These are phyloP conservation scores for Chlorella sorokiniana DNA, from an alignment of 139 green algal species.

Conservation along the genomic window DNA sequence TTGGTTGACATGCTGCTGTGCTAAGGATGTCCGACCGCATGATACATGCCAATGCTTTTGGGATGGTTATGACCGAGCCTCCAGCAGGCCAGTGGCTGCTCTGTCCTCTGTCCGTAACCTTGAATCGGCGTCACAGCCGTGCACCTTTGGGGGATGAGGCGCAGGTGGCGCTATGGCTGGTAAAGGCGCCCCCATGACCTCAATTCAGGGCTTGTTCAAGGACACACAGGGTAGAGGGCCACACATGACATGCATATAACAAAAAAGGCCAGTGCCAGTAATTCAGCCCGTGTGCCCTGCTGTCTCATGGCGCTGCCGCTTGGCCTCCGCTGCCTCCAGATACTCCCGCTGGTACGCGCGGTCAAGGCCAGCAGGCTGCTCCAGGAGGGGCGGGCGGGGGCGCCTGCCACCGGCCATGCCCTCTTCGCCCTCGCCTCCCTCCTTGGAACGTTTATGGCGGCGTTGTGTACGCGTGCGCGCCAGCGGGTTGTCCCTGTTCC, in stretches of 20 bases:
- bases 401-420: neutral
- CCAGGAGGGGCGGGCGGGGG: neutral
- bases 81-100: no score
- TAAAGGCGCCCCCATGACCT: no score
- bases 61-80: no score
- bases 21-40: no score
- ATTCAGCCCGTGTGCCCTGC: neutral
- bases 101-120: no score
- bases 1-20: no score
- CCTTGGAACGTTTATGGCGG: neutral
- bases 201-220: no score
- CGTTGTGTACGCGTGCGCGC: slow-evolving; percentile 9
- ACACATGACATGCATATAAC: neutral
- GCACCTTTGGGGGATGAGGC: no score
- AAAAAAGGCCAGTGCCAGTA: neutral
- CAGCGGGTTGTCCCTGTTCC: slow-evolving; percentile 32
- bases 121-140: no score
- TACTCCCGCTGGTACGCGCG: slow-evolving; percentile 53
- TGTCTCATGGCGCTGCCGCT: slow-evolving; percentile 30
- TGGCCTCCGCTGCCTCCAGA: slow-evolving; percentile 37
- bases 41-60: no score
- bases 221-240: no score
- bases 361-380: slow-evolving; percentile 34
- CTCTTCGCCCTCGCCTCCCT: neutral
- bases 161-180: no score